Conservation (phyloP, 2,329 filamentous ascomycete genomes). For the Emmonsiellopsis sp. region DNA sequence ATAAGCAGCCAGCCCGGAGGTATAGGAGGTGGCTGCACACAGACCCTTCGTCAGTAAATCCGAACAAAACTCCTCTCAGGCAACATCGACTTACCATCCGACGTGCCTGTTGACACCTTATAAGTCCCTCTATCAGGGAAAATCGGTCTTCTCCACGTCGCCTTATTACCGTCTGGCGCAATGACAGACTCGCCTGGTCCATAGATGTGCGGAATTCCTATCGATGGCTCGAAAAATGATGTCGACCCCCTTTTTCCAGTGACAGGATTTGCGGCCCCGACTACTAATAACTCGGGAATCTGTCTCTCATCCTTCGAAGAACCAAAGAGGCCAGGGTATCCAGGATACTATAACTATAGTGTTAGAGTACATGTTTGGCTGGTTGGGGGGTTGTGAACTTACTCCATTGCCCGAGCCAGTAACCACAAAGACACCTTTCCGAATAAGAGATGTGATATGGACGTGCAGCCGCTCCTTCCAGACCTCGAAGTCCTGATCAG, state of each 20-base stretch:
- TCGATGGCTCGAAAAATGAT: neutral
- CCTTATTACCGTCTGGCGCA: constrained; percentile 1
- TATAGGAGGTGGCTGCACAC: constrained; percentile 6
- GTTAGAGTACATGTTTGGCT: neutral
- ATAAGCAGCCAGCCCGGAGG: constrained; percentile 8
- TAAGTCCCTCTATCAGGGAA: neutral
- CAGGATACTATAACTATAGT: neutral
- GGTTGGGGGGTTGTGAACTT: neutral
- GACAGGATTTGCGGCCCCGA: constrained; percentile 2
- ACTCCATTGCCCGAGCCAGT: constrained; percentile 5
- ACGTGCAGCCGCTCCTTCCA: neutral
- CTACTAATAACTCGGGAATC: constrained; percentile 7
- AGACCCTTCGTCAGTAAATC: neutral
- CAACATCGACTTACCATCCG: constrained; percentile 5
- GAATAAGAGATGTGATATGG: constrained; percentile 2
- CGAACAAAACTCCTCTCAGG: neutral
- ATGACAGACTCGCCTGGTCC: neutral
- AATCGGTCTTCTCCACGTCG: neutral
- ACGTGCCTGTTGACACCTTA: constrained; percentile 2
- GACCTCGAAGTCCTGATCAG: neutral
- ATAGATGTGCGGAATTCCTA: constrained; percentile 5
- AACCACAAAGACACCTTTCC: constrained; percentile 8
- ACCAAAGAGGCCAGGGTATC: constrained; percentile 6
- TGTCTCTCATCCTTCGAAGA: neutral
- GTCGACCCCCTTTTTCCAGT: neutral